Base-by-base conservation (phyloP, 257 asterid genomes). In the Solanum ossicruentum region DNA sequence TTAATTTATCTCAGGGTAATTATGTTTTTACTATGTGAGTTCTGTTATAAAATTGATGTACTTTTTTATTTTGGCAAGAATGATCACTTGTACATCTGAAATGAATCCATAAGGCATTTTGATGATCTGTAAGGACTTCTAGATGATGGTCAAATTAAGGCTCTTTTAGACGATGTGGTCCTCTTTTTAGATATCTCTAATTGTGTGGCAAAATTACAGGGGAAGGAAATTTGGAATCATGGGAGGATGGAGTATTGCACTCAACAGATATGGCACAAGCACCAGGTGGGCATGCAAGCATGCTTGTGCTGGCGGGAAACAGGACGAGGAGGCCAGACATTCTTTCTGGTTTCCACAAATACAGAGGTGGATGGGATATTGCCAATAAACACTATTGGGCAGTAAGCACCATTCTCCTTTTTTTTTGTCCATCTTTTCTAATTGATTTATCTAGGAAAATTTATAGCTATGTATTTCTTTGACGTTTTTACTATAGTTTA, bases 291-390 rank as follows among this genome's bases (percentile, higher is more conserved):
- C 72, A 45, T 32, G 16, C 26, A 16, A 88, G 90, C 92, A 93
- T 91, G 5, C 99, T 97, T 52, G 89, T 95, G 66, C 90, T 97
- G 89, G 99, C 98, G 1, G 91, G 88, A 86, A 92, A 94, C 88
- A 88, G 99, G 91, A 95, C 99, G 21, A 90, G 82, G 72, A 90
- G 99, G 89, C 98, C 97, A 0, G 98, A 97, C 77, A 91, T 97
- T 83, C 93, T 95, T 73, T 88, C 94, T 12, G 86, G 86, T 77
- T 95, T 97, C 88, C 94, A 84, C 63, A 92, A 90, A 87, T 97
- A 97, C 89, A 91, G 91, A 90, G 98, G 98, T 86, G 99, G 99
- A 93, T 97, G 99, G 99, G 95, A 97, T 83, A 93, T 97, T 90
- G 91, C 94, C 90, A 92, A 95, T 89, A 92, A 93, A 86, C 99